A percentile compares a stretch with the other conserved stretches of the same genome.
Evolutionary conservation across 345 rosid genomes (phyloP).

Genomic region (Salix udensis): DNA sequence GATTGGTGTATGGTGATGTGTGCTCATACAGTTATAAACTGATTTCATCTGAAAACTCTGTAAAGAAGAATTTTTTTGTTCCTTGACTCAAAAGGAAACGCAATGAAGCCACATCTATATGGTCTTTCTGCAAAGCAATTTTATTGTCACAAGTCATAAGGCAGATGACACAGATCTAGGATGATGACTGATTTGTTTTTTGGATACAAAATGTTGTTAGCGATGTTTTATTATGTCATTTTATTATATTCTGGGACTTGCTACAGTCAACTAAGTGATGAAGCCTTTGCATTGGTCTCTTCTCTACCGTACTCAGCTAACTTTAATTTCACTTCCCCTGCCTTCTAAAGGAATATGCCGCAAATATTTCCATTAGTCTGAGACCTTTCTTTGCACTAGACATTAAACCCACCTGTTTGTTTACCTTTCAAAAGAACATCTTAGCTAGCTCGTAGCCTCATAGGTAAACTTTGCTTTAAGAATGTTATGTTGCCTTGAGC

Average conservation of each 20-base stretch:
- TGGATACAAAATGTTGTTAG: background rate
- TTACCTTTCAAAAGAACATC: background rate
- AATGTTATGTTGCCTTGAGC: background rate
- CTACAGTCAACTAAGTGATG: background rate
- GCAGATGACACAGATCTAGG: background rate
- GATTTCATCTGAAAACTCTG: background rate
- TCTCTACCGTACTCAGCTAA: background rate
- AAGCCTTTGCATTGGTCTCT: background rate
- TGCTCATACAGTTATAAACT: background rate
- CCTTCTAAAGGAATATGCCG: background rate
- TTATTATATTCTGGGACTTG: background rate
- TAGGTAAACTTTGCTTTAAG: background rate
- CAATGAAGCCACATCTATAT: background rate
- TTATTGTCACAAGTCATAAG: background rate
- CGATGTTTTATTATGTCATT: background rate
- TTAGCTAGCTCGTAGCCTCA: background rate
- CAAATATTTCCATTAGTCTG: background rate
- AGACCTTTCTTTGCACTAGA: background rate
- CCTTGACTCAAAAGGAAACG: background rate
- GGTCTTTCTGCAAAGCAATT: background rate
- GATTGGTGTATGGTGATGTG: background rate
- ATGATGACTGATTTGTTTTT: background rate
- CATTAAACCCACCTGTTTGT: background rate
- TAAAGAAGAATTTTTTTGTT: background rate
- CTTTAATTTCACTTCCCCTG: background rate